These are phyloP conservation scores for Heliosperma pusillum DNA, from an alignment of 148 eudicot species.

Conservation along the genomic window DNA sequence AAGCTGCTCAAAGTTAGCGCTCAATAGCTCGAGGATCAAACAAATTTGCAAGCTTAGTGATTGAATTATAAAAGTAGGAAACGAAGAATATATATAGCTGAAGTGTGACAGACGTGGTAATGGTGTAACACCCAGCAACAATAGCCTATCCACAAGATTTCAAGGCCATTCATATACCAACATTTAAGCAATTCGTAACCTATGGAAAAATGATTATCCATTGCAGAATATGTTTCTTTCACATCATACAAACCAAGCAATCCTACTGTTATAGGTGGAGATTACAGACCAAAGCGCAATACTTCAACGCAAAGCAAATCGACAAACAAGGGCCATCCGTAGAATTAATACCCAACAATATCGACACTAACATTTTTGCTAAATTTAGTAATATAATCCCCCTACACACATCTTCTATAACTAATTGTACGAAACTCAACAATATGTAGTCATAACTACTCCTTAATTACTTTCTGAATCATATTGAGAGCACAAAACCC, in stretches of 20 bases:
- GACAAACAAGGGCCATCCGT: background rate
- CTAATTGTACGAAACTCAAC: background rate
- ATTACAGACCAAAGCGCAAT: background rate
- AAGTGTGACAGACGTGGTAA: background rate
- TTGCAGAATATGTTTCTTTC: background rate
- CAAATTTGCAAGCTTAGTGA: background rate
- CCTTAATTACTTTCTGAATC: background rate
- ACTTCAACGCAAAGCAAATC: background rate
- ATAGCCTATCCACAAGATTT: background rate
- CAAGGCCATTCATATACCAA: background rate
- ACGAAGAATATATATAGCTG: background rate
- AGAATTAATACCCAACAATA: background rate
- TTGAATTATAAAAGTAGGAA: background rate
- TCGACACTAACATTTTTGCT: background rate
- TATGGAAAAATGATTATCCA: no score
- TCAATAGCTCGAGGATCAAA: background rate
- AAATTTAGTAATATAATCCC: background rate
- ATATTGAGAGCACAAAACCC: background rate
- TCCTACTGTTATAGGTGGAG: background rate
- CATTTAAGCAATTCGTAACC: background rate
- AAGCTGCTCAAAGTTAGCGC: background rate
- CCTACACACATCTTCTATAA: background rate
- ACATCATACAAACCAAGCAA: background rate
- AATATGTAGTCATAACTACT: background rate
- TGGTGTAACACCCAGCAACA: background rate